Percentiles rank a stretch among this genome's conserved stretches.
Conservation (phyloP, 179 eudicot species). For the Spinacia oleracea region DNA sequence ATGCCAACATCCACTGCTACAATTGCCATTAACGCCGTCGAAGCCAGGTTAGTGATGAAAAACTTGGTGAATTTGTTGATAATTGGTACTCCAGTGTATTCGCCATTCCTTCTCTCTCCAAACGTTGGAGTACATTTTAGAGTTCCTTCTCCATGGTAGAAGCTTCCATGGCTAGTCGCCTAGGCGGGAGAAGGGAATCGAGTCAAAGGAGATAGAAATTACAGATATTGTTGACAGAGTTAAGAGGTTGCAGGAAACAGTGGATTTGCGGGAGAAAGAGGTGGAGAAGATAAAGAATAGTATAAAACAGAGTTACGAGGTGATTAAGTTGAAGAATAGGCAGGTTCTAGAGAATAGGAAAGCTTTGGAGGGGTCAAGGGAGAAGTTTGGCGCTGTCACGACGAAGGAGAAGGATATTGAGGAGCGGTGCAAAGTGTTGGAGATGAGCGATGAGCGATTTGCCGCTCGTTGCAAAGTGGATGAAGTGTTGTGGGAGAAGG, state of each 20-base stretch:
- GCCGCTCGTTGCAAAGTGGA: too few species aligned
- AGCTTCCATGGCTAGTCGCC: background rate
- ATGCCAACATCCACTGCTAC: background rate
- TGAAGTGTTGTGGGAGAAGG: background rate
- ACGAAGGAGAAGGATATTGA: slow-evolving; percentile 13
- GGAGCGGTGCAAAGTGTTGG: background rate
- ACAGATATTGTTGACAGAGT: background rate
- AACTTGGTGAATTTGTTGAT: slow-evolving; percentile 2
- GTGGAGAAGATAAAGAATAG: slow-evolving; percentile 13
- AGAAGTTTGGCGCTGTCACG: background rate
- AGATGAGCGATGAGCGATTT: background rate
- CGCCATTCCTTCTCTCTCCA: slow-evolving; percentile 5
- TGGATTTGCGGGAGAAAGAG: slow-evolving; percentile 8
- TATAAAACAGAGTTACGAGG: slow-evolving; percentile 8
- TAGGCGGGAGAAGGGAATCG: slow-evolving; percentile 30
- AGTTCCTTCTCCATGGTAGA: slow-evolving; percentile 19
- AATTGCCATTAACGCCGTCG: background rate
- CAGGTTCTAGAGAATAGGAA: background rate
- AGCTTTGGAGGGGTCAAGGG: background rate
- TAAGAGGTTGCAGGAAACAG: slow-evolving; percentile 21
- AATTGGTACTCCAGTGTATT: slow-evolving; percentile 13
- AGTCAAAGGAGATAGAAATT: slow-evolving; percentile 32
- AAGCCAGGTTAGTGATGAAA: background rate
- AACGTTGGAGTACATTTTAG: slow-evolving; percentile 21
- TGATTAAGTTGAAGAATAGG: slow-evolving; percentile 17